A percentile compares a stretch with the other conserved stretches of the same genome.
Evolutionary conservation across 495 filamentous ascomycete species (phyloP).

Genomic region (Penicillium parvum): DNA sequence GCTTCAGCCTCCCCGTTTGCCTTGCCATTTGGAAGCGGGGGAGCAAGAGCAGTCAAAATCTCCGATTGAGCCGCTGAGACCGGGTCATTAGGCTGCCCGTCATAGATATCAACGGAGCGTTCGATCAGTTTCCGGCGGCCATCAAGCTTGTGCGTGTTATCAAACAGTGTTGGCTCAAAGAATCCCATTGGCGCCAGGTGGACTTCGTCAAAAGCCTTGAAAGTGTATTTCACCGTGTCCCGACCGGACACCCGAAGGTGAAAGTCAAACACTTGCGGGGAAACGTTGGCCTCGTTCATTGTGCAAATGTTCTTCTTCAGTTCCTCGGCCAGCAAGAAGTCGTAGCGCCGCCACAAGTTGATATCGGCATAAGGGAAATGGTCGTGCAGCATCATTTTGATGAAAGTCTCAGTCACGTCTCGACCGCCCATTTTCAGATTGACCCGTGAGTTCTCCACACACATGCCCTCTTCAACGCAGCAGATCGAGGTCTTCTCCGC

Average conservation of each 20-base stretch:
- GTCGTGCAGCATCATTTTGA: slow-evolving; percentile 95
- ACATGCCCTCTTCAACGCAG: slow-evolving; percentile 96
- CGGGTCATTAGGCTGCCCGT: slow-evolving; percentile 85
- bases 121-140: slow-evolving; percentile 74
- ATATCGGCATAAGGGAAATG: slow-evolving; percentile 93
- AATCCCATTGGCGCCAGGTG: slow-evolving; percentile 86
- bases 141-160: slow-evolving; percentile 69
- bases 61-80: slow-evolving; percentile 77
- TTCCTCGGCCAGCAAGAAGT: slow-evolving; percentile 91
- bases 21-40: slow-evolving; percentile 39
- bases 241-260: slow-evolving; percentile 83
- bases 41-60: slow-evolving; percentile 65
- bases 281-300: slow-evolving; percentile 77
- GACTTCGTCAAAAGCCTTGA: slow-evolving; percentile 93
- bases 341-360: slow-evolving; percentile 83
- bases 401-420: slow-evolving; percentile 89
- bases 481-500: slow-evolving; percentile 98
- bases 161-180: slow-evolving; percentile 83
- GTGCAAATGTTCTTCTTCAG: slow-evolving; percentile 87
- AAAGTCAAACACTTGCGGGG: slow-evolving; percentile 77
- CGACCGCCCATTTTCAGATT: slow-evolving; percentile 91
- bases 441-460: slow-evolving; percentile 82
- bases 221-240: slow-evolving; percentile 83
- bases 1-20: slow-evolving; percentile 28
- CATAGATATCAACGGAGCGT: slow-evolving; percentile 88